Base-by-base conservation (phyloP, 2,329 filamentous ascomycete genomes). In the Monosporascus sp. region DNA sequence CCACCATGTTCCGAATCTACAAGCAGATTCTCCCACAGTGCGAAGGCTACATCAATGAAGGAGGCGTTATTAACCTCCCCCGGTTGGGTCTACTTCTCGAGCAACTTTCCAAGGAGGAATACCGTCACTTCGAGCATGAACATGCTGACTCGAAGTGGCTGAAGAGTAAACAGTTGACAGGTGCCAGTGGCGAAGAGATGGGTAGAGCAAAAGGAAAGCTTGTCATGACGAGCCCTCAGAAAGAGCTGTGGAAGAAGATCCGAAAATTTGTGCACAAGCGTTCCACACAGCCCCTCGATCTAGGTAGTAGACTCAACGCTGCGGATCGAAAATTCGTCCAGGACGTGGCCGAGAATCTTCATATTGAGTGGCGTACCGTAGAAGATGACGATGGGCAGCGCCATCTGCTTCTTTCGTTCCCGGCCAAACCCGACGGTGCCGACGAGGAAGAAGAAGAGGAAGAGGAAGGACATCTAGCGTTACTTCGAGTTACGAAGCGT, bases 1-100 rank as follows among this genome's bases (percentile, higher is more conserved):
- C 93, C 24, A 87, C 94, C 67, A 99, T 99, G 94, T 99, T 99
- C 71, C 88, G 88, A 66, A 85, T 96, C 55, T 99, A 99, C 79
- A 97, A 97, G 72, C 81, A 87, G 47, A 85, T 96, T 38, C 76
- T 99, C 55, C 92, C 92, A 7, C 85, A 87, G 66, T 87, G 90
- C 64, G 89, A 90, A 52, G 94, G 94, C 5, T 99, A 97, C 70
- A 93, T 99, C 72, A 99, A 99, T 71, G 91, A 99, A 68, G 85
- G 88, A 52, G 95, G 94, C 64, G 85, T 89, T 47, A 96, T 99
- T 71, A 95, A 97, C 67, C 76, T 99, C 67, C 74, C 87, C 57
- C 84, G 94, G 52, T 75, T 99, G 55, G 82, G 83, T 49, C 74
- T 88, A 48, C 80, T 99, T 46, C 76, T 99, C 45, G 84, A 91